Base-by-base conservation (phyloP, 495 filamentous ascomycete species). In the Xanthoparmelia taractica region DNA sequence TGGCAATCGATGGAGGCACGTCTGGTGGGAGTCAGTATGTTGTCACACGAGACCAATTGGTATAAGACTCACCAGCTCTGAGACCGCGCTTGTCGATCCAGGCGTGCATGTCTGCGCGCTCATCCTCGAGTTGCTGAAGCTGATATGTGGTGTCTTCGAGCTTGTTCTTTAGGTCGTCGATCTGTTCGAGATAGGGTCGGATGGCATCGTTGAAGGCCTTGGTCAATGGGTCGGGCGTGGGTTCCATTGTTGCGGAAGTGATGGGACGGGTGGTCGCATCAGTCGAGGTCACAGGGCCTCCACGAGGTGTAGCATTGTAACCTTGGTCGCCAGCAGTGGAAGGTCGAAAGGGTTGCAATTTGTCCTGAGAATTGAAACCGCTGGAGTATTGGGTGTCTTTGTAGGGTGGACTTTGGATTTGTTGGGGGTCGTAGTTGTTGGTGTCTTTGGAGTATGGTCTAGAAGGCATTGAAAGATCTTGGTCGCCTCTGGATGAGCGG, bases 21-120 rank as follows among this genome's bases (percentile, higher is more conserved):
- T 80, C 78, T 58, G 54, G 12, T 36, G 31, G 17, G 13, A 38
- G 43, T 63, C 10, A 57, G 45, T 48, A 34, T 29, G 58, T 18
- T 48, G 38, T 50, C 15, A 29, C 11, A 8, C 15, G n/a, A 47
- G 5, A 3, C 8, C n/a, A 45, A 40, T 31, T 25, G 45, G 36
- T 23, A 34, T 23, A 18, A 31, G 17, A 67, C 74, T 69, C 70
- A 80, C 78, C 78, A 56, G 78, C 78, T 69, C 78, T 67, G 36
- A 80, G 66, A 18, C 78, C 78, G 13, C 78, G 70, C 72, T 80
- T 80, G 69, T 80, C 78, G 56, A 80, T 80, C 78, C 78, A 80
- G 31, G 73, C 67, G 66, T 77, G 73, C 67, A 80, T 76, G 63
- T 80, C 78, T 31, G 69, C 66, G 38, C 77, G 67, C 72, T 79